Evolutionary conservation across 352 stramenopile genomes (phyloP).

Genomic region (Pythium oligandrum): DNA sequence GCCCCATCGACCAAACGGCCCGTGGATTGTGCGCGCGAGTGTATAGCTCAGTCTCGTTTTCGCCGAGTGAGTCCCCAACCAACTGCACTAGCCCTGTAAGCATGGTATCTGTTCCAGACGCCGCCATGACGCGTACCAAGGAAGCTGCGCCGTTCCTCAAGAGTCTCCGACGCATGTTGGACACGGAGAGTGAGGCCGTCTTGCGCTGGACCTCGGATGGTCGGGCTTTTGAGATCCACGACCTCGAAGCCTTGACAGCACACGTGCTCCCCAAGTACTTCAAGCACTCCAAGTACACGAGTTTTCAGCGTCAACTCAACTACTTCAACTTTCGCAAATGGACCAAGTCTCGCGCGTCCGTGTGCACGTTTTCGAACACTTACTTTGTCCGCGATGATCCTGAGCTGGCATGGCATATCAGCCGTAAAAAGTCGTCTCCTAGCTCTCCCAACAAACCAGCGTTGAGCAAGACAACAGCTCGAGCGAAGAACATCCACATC

Average conservation of each 20-base stretch:
- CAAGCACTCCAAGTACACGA: slow-evolving; percentile 78
- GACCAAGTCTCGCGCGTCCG: slow-evolving; percentile 24
- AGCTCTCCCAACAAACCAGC: slow-evolving; percentile 4
- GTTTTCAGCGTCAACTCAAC: slow-evolving; percentile 87
- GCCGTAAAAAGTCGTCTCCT: slow-evolving; percentile 44
- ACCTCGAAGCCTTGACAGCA: slow-evolving; percentile 38
- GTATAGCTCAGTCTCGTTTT: too few species aligned
- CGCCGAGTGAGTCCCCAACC: too few species aligned
- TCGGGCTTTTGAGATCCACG: slow-evolving; percentile 29
- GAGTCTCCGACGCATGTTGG: slow-evolving; percentile 56
- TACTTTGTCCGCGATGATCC: slow-evolving; percentile 61
- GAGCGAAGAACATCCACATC: too few species aligned
- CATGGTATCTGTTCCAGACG: too few species aligned
- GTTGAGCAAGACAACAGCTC: background rate
- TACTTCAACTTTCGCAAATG: slow-evolving; percentile 63
- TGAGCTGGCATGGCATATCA: slow-evolving; percentile 51
- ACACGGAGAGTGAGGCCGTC: slow-evolving; percentile 38
- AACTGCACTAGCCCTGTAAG: too few species aligned
- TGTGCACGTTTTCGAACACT: slow-evolving; percentile 32
- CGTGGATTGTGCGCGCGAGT: too few species aligned
- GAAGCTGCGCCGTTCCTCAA: slow-evolving; percentile 70
- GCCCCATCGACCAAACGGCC: too few species aligned
- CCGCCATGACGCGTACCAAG: slow-evolving; percentile 12
- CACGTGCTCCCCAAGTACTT: slow-evolving; percentile 83
- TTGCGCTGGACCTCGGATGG: slow-evolving; percentile 27